Base-by-base conservation (phyloP, 2,329 filamentous ascomycete genomes). In the Colletotrichum neosansevieriae region DNA sequence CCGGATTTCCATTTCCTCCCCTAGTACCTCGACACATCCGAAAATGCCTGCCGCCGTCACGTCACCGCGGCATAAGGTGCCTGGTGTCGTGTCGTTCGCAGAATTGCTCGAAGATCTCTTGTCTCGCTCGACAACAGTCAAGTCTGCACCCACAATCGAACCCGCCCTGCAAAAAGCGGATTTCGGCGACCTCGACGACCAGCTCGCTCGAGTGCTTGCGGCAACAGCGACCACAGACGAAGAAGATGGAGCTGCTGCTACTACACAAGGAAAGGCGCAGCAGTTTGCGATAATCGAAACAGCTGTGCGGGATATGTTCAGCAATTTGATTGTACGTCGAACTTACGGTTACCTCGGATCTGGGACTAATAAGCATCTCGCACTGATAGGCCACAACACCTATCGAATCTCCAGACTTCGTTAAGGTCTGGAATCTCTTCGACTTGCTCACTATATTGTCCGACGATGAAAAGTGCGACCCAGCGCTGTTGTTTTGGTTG, bases 391-490 rank as follows among this genome's bases (percentile, higher is more conserved):
- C 92, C 49, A 88, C 88, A 44, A 94, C 88, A 12, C 84, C 88
- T 9, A 97, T 98, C 73, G 87, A 94, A 42, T 89, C 92, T 29
- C 89, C 93, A 47, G 85, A 88, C 1, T 97, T 98, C 75, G 90
- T 94, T 57, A 87, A 89, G 69, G 88, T 98, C 71, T 99, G 95
- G 95, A 96, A 98, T 76, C 84, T 99, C 5, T 88, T 99, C 65
- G 97, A 99, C 76, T 89, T 98, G 47, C 85, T 98, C n/a, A 91
- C 92, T 1, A 90, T 97, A 42, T 89, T 97, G 70, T 94, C 94
- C 69, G 95, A 97, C 76, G 88, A 91, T 76, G 92, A 91, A 84
- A 86, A 86, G 81, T 90, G 84, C 76, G 94, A 97, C 71, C 89
- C 93, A 0, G 92, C 92, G 17, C 84, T 99, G 9, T 86, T 96